phyloP scores from a whole-genome alignment of 1,284 basidiomycete species.

The Coriolopsis trogii region DNA sequence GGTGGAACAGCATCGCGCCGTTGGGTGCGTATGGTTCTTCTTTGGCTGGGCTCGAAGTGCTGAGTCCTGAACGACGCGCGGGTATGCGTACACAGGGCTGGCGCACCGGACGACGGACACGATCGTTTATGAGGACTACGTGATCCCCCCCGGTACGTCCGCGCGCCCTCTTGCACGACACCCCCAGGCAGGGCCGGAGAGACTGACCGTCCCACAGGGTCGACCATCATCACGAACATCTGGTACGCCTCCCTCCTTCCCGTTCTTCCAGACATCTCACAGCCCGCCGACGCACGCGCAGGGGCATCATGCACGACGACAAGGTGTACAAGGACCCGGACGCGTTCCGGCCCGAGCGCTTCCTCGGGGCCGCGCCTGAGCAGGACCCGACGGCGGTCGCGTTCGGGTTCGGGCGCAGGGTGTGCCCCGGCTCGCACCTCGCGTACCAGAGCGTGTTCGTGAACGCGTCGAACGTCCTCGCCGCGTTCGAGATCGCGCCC shows the following conservation, averaged over 20 bases:
- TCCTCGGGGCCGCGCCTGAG: conserved; percentile 21
- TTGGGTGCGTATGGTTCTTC: conserved; percentile 11
- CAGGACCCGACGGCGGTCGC: conserved; percentile 34
- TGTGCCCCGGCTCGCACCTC: conserved; percentile 31
- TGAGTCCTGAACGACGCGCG: neutral
- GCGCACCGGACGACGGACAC: conserved; percentile 23
- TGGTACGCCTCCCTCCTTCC: conserved; percentile 11
- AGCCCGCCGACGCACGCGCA: conserved; percentile 16
- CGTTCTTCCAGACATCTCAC: neutral
- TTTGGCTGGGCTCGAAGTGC: neutral
- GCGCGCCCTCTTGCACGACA: neutral
- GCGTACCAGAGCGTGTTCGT: conserved; percentile 38
- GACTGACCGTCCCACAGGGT: neutral
- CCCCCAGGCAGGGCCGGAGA: too few species aligned
- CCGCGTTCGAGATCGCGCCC: conserved; percentile 32
- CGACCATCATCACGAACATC: neutral
- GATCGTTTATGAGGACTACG: conserved; percentile 42
- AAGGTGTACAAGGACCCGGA: conserved; percentile 36
- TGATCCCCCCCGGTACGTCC: conserved; percentile 37
- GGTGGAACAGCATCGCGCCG: conserved; percentile 37
- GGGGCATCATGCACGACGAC: conserved; percentile 47
- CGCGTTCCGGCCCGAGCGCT: conserved; percentile 44
- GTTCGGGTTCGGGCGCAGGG: conserved; percentile 15
- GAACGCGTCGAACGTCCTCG: conserved; percentile 37
- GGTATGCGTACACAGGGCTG: too few species aligned